Conservation (phyloP, 75 land plant genomes). For the Ceratopteris richardii region DNA sequence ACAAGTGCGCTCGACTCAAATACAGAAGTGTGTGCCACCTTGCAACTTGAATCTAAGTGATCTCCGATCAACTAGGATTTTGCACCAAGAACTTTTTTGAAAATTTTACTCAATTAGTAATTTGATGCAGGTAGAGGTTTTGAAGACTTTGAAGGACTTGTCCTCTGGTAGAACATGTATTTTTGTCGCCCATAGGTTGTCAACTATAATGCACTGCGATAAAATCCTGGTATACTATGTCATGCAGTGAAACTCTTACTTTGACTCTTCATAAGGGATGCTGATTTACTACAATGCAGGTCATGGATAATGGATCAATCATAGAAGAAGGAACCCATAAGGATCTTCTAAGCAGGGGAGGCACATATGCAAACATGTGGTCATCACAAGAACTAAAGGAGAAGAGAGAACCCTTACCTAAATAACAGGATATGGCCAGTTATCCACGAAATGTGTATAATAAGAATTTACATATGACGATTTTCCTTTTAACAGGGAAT, state of each 20-base stretch:
- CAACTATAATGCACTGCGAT: conserved; percentile 39
- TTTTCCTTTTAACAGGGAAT: too few relatives aligned
- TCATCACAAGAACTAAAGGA: conserved; percentile 29
- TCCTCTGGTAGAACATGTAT: conserved; percentile 36
- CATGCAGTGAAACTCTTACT: too few relatives aligned
- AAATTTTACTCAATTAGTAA: neutral
- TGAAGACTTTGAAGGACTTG: conserved; percentile 27
- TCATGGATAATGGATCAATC: conserved; percentile 29
- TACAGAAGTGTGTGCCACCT: conserved; percentile 21
- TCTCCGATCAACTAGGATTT: neutral
- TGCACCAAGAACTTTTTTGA: neutral
- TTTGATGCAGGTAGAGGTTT: conserved; percentile 26
- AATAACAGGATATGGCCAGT: too few relatives aligned
- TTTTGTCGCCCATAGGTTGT: conserved; percentile 37
- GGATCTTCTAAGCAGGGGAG: conserved; percentile 14
- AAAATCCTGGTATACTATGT: conserved; percentile 21
- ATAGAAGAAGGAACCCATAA: conserved; percentile 34
- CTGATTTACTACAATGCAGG: conserved; percentile 7
- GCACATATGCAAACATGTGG: conserved; percentile 33
- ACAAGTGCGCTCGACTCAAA: conserved; percentile 35
- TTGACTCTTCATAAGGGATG: too few relatives aligned
- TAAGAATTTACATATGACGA: too few relatives aligned
- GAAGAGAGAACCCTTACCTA: neutral
- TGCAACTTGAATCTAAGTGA: neutral
- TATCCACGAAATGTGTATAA: too few relatives aligned